Conservation (phyloP, 1,284 basidiomycete genomes). For the Vanrija sp. region DNA sequence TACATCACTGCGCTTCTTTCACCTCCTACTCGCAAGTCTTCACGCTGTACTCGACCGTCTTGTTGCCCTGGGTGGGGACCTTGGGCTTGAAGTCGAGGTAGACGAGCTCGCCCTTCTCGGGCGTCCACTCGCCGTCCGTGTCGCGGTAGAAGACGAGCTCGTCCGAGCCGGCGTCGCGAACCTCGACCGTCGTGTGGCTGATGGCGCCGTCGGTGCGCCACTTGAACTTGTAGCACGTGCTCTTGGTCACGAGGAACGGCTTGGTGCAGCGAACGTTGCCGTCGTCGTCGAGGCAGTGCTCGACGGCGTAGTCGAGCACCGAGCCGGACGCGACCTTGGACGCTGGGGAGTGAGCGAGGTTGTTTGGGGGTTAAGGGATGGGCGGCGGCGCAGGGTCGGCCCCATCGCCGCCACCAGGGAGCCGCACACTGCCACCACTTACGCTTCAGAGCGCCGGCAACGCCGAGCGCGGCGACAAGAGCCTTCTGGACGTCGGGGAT, state of each 20-base stretch:
- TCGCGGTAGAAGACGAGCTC: constrained; percentile 48
- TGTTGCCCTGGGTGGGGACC: constrained; percentile 39
- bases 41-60: constrained; percentile 44
- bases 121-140: constrained; percentile 46
- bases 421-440: constrained; percentile 8
- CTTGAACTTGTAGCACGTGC: constrained; percentile 43
- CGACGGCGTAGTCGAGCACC: constrained; percentile 44
- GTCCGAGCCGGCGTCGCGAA: constrained; percentile 42
- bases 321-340: constrained; percentile 27
- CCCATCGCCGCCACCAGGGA: too few relatives aligned
- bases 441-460: constrained; percentile 31
- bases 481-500: constrained; percentile 39
- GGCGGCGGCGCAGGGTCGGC: background rate
- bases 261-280: constrained; percentile 43
- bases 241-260: constrained; percentile 45
- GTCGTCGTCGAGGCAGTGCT: constrained; percentile 44
- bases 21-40: constrained; percentile 36
- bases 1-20: too few relatives aligned
- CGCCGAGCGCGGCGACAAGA: constrained; percentile 34
- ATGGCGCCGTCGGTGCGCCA: constrained; percentile 47
- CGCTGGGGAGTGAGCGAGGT: constrained; percentile 5
- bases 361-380: background rate
- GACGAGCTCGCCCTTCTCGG: constrained; percentile 46
- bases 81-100: constrained; percentile 50
- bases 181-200: constrained; percentile 47